phyloP scores from a whole-genome alignment of 768 basidiomycete species.

The Suillus spraguei region DNA sequence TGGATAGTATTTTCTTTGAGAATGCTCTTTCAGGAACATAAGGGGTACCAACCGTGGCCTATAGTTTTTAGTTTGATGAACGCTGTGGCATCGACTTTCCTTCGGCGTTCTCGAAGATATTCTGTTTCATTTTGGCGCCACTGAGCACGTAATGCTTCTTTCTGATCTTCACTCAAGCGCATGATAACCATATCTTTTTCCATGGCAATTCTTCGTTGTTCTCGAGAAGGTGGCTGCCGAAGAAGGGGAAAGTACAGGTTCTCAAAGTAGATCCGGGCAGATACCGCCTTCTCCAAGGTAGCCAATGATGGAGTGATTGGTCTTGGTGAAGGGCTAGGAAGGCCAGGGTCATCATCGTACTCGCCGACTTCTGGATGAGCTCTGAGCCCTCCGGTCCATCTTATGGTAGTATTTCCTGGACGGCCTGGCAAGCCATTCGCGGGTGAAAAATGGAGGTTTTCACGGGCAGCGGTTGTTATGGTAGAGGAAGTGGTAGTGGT shows the following conservation, averaged over 20 bases:
- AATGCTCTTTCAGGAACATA: constrained; percentile 28
- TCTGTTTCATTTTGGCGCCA: constrained; percentile 91
- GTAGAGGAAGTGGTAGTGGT: constrained; percentile 71
- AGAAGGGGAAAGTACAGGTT: constrained; percentile 86
- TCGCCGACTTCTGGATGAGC: constrained; percentile 70
- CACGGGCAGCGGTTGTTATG: constrained; percentile 74
- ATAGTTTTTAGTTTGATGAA: constrained; percentile 93
- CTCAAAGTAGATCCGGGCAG: constrained; percentile 93
- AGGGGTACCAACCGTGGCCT: constrained; percentile 71
- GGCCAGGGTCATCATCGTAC: constrained; percentile 43
- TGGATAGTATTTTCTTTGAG: constrained; percentile 30
- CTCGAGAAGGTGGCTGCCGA: constrained; percentile 82
- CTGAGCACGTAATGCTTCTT: constrained; percentile 67
- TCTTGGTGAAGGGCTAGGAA: constrained; percentile 30
- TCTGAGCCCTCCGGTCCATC: constrained; percentile 60
- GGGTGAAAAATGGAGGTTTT: constrained; percentile 56
- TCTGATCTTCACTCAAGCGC: constrained; percentile 69
- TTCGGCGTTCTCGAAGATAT: constrained; percentile 82
- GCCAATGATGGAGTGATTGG: constrained; percentile 83
- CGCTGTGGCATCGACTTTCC: constrained; percentile 80
- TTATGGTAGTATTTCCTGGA: constrained; percentile 61
- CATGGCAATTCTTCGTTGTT: constrained; percentile 83
- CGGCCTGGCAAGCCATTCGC: constrained; percentile 53
- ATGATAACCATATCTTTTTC: constrained; percentile 84
- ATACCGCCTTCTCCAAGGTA: constrained; percentile 92